Evolutionary conservation across 768 basidiomycete species (phyloP), one percentile per base, ranked within the genome.

Genomic region (Russula compacta): DNA sequence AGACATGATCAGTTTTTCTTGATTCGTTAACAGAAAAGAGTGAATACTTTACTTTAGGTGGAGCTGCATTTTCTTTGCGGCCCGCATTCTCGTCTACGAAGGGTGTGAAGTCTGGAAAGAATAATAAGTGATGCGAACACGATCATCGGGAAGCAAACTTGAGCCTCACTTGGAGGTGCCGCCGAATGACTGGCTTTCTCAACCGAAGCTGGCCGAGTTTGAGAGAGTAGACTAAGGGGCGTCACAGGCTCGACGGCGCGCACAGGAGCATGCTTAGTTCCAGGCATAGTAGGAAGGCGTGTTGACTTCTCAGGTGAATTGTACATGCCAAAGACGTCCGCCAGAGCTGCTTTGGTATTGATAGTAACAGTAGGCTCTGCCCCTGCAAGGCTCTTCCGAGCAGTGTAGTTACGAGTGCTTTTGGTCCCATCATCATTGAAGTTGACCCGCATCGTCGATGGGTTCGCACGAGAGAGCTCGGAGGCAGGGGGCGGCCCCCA

Each of bases 321-420:
- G 71, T 94, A 98, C 87, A 98, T 93, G 55, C 86, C 88, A 74
- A 95, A 93, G 44, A 98, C 92, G 69, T 98, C 93, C 12, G 84
- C 89, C 38, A 97, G 79, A 4, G 97, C 97, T 64, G 92, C 91
- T 71, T 93, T 95, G 33, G 97, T 99, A 71, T 97, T 97, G 67
- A 98, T 92, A 0, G 97, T 99, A 6, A 98, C 86, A 0, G 91
- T 92, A 4, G 90, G 89, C 71, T 92, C 90, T 15, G 76, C 77
- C 15, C 72, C 79, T 33, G 72, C 73, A 60, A 75, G 70, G 43
- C 78, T 80, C 73, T 76, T 81, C 56, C 82, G 75, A 32, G 74
- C 75, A 54, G 68, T 67, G 10, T 70, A 71, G 56, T 75, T 73
- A 59, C 69, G 67, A 10, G 70, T 72, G 56, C 74, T 73, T 67